Conservation (phyloP, 2,329 filamentous ascomycete genomes). For the Penicillium sclerotiorum region DNA sequence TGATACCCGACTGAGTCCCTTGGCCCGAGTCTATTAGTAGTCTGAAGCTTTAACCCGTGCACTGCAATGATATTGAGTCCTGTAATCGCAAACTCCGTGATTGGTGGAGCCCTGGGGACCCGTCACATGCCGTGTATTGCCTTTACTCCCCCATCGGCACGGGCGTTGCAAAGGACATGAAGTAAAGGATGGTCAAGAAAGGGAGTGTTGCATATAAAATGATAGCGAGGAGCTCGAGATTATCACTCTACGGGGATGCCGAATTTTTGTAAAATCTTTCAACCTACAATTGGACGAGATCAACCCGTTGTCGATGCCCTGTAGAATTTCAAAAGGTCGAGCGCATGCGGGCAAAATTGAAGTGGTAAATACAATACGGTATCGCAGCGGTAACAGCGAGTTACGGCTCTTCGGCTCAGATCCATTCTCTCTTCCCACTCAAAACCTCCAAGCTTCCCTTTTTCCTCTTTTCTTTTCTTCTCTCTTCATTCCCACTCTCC, state of each 20-base stretch:
- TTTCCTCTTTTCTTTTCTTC: constrained; percentile 41
- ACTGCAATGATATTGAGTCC: not conserved
- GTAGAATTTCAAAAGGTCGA: not conserved
- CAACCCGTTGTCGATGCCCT: not conserved
- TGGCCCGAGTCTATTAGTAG: not conserved
- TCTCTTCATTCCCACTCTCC: constrained; percentile 41
- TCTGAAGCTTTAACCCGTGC: too few species aligned
- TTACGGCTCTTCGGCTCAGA: constrained; percentile 45
- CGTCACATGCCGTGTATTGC: constrained; percentile 32
- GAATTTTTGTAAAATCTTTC: not conserved
- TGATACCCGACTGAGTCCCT: constrained; percentile 2
- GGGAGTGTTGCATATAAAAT: constrained; percentile 1
- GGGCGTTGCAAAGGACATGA: not conserved
- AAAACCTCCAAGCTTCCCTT: constrained; percentile 45
- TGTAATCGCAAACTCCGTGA: constrained; percentile 26
- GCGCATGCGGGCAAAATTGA: constrained; percentile 4
- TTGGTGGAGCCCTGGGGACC: constrained; percentile 21
- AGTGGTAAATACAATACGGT: constrained; percentile 26
- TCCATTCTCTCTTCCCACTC: constrained; percentile 37
- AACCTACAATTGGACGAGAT: not conserved
- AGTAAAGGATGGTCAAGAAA: not conserved
- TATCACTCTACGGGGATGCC: not conserved
- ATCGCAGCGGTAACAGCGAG: constrained; percentile 38
- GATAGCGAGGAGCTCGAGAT: not conserved
- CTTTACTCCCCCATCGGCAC: constrained; percentile 13